These are phyloP conservation scores for Dichotomopilus funicola DNA, from an alignment of 2,329 filamentous ascomycete species.

Conservation along the genomic window DNA sequence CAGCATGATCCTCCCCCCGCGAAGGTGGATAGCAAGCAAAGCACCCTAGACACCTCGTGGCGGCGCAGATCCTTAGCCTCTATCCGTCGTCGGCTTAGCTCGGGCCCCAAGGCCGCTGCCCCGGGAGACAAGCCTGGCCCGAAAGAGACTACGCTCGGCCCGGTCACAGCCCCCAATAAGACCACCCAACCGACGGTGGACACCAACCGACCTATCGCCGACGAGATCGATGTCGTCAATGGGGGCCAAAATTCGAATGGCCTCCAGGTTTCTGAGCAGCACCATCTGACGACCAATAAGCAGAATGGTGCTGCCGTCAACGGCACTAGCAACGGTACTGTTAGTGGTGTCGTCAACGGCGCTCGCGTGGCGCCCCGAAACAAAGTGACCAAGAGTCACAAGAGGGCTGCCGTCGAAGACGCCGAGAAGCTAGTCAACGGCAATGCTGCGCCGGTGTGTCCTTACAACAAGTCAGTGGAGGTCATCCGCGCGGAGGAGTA, in stretches of 20 bases:
- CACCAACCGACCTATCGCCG: not conserved
- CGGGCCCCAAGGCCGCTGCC: not conserved
- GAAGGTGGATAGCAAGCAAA: slow-evolving; percentile 1
- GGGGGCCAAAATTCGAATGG: no score
- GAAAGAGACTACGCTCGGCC: not conserved
- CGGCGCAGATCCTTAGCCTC: slow-evolving; percentile 15
- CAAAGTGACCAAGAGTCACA: not conserved
- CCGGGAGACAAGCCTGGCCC: not conserved
- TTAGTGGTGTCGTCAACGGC: no score
- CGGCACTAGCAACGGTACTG: no score
- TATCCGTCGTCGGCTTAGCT: slow-evolving; percentile 11
- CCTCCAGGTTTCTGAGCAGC: no score
- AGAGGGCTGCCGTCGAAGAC: not conserved
- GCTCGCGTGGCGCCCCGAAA: no score
- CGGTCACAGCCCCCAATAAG: not conserved
- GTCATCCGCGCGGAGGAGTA: slow-evolving; percentile 35
- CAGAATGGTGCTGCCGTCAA: no score
- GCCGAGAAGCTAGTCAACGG: not conserved
- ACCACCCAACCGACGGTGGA: no score
- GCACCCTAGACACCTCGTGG: slow-evolving; percentile 6
- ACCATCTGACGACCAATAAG: no score
- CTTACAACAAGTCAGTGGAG: slow-evolving; percentile 32
- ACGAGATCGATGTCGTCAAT: no score
- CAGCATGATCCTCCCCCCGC: not conserved
- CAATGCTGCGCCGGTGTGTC: not conserved